phyloP scores from a whole-genome alignment of 371 early-diverging fungal genomes.

The Capillidium heterosporum region DNA sequence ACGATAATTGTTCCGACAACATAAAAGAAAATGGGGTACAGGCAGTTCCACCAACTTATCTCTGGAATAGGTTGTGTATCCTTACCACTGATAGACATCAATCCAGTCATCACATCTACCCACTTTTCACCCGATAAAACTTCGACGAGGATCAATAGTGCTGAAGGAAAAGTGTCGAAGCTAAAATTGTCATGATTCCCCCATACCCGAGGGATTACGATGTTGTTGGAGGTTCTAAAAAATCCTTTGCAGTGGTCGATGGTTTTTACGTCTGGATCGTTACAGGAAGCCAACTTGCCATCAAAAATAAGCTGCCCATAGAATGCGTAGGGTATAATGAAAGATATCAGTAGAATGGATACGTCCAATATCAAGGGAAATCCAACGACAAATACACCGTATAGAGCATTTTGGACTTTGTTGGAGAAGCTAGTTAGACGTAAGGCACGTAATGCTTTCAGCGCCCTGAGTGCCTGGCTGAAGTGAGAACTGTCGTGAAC shows the following conservation, averaged over 20 bases:
- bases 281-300: constrained; percentile 34
- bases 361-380: constrained; percentile 40
- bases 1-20: constrained; percentile 41
- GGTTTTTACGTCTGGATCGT: constrained; percentile 17
- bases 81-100: constrained; percentile 19
- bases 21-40: constrained; percentile 46
- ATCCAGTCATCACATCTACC: constrained; percentile 35
- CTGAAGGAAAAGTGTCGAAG: constrained; percentile 39
- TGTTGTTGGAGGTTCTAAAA: constrained; percentile 8
- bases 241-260: constrained; percentile 17
- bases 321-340: constrained; percentile 47
- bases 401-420: constrained; percentile 34
- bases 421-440: constrained; percentile 36
- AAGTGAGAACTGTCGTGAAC: neutral
- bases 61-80: constrained; percentile 23
- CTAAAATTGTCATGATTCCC: constrained; percentile 38
- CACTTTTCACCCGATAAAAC: constrained; percentile 53
- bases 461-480: constrained; percentile 22
- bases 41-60: constrained; percentile 27
- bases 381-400: constrained; percentile 30
- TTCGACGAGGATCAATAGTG: constrained; percentile 37
- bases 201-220: constrained; percentile 39
- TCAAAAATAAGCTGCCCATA: constrained; percentile 42
- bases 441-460: constrained; percentile 39
- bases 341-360: constrained; percentile 22